A percentile compares a stretch with the other conserved stretches of the same genome.
Evolutionary conservation across 2,329 filamentous ascomycete species (phyloP).

Genomic region (Aureobasidium sp.): DNA sequence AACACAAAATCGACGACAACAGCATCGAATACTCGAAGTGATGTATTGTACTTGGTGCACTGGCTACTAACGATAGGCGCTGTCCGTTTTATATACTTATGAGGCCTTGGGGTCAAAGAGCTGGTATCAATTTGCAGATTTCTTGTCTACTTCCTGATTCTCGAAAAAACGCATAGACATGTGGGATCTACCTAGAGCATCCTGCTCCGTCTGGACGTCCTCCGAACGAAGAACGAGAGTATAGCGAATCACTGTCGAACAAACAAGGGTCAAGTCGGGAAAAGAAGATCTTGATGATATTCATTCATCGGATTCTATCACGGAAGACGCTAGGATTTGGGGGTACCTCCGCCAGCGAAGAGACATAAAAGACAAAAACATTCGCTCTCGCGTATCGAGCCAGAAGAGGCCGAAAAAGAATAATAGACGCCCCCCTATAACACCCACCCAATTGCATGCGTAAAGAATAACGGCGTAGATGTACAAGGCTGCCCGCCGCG

Average conservation of each 20-base stretch:
- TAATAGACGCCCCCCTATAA: neutral
- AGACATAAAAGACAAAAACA: slow-evolving; percentile 5
- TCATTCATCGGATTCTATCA: slow-evolving; percentile 3
- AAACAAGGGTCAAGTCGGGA: no score
- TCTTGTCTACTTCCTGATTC: no score
- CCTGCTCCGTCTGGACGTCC: no score
- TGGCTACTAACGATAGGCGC: no score
- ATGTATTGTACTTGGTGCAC: neutral
- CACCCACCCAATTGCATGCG: slow-evolving; percentile 6
- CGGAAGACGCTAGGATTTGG: neutral
- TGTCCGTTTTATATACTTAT: no score
- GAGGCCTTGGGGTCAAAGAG: no score
- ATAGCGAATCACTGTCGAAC: no score
- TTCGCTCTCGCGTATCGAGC: neutral
- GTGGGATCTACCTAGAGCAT: no score
- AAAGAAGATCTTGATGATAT: no score
- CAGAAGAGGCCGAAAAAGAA: neutral
- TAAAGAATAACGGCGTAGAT: slow-evolving; percentile 15
- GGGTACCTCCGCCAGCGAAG: neutral
- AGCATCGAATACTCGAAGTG: neutral
- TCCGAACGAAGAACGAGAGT: no score
- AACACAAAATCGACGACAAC: neutral
- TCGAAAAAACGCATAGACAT: no score
- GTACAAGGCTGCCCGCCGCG: neutral
- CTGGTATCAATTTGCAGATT: no score